Percentiles rank a stretch among this genome's conserved stretches.
Evolutionary conservation across 78 protist species (phyloP).

Genomic region (Dictyostelium brefeldianum): DNA sequence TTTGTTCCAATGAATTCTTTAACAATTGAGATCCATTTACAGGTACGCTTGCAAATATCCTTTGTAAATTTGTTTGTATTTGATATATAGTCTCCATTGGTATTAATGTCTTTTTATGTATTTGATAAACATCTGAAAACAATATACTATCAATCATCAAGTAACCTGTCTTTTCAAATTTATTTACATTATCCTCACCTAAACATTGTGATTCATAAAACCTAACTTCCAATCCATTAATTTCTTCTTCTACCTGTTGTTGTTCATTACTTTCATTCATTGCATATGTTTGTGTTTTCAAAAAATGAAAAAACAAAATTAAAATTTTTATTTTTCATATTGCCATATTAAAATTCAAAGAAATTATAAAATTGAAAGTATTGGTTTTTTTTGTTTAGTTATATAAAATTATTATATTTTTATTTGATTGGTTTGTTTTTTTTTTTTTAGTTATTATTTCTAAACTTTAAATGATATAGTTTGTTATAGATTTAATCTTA

Average conservation of each 20-base stretch:
- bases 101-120: conserved; percentile 11
- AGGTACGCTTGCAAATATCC: conserved; percentile 12
- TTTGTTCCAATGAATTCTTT: neutral
- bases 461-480: too few relatives aligned
- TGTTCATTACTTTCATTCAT: neutral
- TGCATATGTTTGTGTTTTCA: neutral
- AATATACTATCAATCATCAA: conserved; percentile 35
- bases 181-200: conserved; percentile 8
- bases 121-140: neutral
- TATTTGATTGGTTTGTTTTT: too few relatives aligned
- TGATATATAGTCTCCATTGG: neutral
- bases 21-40: neutral
- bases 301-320: neutral
- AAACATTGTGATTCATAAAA: neutral
- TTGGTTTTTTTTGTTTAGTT: neutral
- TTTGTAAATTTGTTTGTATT: conserved; percentile 53
- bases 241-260: neutral
- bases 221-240: neutral
- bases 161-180: conserved; percentile 26
- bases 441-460: neutral
- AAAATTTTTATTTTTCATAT: neutral
- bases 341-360: too few relatives aligned
- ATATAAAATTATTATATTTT: neutral
- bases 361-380: neutral
- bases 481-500: neutral